Percentiles rank a stretch among this genome's conserved stretches.
Conservation (phyloP, 441 rosid species). For the Erodium texanum region DNA sequence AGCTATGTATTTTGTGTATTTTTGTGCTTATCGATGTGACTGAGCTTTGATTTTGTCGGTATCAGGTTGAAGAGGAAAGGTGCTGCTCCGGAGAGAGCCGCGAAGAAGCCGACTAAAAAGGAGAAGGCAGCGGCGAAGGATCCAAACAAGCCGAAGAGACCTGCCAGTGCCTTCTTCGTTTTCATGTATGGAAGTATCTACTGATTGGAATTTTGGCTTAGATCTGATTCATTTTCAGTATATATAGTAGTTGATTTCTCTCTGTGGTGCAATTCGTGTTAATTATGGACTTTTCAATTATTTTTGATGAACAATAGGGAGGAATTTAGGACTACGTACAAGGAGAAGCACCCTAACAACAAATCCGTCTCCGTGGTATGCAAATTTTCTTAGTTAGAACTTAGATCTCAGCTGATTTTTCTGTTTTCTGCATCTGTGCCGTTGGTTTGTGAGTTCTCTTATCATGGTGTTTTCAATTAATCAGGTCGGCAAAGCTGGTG, state of each 20-base stretch:
- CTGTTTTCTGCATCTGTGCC: too few species aligned
- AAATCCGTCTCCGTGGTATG: slow-evolving; percentile 74
- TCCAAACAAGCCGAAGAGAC: slow-evolving; percentile 71
- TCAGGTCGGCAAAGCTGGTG: slow-evolving; percentile 82
- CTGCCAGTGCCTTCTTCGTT: slow-evolving; percentile 65
- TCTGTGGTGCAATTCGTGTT: too few species aligned
- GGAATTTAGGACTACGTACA: slow-evolving; percentile 55
- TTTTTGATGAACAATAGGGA: slow-evolving; percentile 33
- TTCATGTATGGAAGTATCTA: slow-evolving; percentile 35
- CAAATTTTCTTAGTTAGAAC: background rate
- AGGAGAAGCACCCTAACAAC: slow-evolving; percentile 61
- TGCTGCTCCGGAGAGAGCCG: slow-evolving; percentile 32
- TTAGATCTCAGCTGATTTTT: background rate
- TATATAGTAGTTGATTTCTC: too few species aligned
- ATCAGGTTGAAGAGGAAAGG: slow-evolving; percentile 51
- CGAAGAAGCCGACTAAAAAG: slow-evolving; percentile 23
- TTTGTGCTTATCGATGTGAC: too few species aligned
- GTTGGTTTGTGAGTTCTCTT: background rate
- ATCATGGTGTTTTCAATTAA: background rate
- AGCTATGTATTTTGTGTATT: background rate
- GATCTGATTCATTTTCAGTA: background rate
- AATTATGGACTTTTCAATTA: background rate
- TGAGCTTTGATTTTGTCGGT: background rate
- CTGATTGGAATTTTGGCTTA: background rate
- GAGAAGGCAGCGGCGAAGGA: slow-evolving; percentile 41